Evolutionary conservation across 495 filamentous ascomycete species (phyloP).

Genomic region (Daldinia bambusicola): DNA sequence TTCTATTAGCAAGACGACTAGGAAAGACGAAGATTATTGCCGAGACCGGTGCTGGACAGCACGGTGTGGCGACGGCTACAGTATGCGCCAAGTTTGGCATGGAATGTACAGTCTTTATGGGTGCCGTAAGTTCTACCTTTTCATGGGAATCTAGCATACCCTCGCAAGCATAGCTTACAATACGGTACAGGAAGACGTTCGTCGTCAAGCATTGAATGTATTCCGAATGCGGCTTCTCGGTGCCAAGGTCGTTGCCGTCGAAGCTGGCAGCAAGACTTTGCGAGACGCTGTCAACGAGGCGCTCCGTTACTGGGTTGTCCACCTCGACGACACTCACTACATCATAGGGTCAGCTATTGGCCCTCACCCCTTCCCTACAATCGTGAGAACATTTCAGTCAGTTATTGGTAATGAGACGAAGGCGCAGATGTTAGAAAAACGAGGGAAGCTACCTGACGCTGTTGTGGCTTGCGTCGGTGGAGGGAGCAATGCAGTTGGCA

Average conservation of each 20-base stretch:
- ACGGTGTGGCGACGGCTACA: conserved; percentile 94
- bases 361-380: conserved; percentile 94
- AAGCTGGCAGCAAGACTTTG: conserved; percentile 84
- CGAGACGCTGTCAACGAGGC: conserved; percentile 98
- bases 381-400: conserved; percentile 94
- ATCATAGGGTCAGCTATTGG: conserved; percentile 96
- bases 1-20: conserved; percentile 80
- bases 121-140: conserved; percentile 62
- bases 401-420: conserved; percentile 95
- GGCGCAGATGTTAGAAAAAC: conserved; percentile 80
- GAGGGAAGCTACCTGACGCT: conserved; percentile 91
- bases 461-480: conserved; percentile 97
- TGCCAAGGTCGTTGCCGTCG: conserved; percentile 85
- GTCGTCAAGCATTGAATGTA: conserved; percentile 92
- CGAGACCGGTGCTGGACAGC: conserved; percentile 95
- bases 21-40: conserved; percentile 96
- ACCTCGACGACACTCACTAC: conserved; percentile 91
- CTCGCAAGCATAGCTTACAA: conserved; percentile 31
- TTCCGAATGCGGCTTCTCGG: conserved; percentile 97
- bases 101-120: conserved; percentile 97
- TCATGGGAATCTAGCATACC: not conserved
- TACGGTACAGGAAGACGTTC: conserved; percentile 75
- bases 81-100: conserved; percentile 97
- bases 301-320: conserved; percentile 85
- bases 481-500: conserved; percentile 89